A percentile compares a stretch with the other conserved stretches of the same genome.
Evolutionary conservation across 805 yeast species (phyloP).

Genomic region (Komagataella pseudopastoris): DNA sequence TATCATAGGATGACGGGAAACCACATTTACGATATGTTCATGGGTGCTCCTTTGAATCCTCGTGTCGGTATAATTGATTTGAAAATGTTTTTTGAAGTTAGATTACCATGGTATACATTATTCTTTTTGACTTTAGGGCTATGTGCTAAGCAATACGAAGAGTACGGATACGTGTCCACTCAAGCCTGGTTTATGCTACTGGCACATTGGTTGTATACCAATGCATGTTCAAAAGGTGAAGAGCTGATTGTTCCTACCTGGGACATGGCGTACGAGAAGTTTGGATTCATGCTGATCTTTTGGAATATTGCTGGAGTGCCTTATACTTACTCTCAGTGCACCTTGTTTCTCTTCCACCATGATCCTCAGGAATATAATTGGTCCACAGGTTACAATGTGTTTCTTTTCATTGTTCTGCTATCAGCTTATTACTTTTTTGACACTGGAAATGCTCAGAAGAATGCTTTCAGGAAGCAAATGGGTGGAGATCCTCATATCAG

Average conservation of each 20-base stretch:
- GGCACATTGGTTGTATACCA: conserved; percentile 91
- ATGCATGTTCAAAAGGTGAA: conserved; percentile 96
- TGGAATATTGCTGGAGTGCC: conserved; percentile 99
- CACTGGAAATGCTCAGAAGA: conserved; percentile 91
- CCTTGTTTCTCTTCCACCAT: conserved; percentile 71
- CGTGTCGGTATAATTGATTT: conserved; percentile 84
- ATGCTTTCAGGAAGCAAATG: conserved; percentile 71
- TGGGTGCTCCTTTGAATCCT: conserved; percentile 98
- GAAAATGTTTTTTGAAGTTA: conserved; percentile 95
- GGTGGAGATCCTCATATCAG: conserved; percentile 69
- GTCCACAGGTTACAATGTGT: conserved; percentile 45
- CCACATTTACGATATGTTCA: conserved; percentile 78
- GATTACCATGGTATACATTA: conserved; percentile 92
- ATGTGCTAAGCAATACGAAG: conserved; percentile 67
- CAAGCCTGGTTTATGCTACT: conserved; percentile 61
- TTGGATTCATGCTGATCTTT: conserved; percentile 97
- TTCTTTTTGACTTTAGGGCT: conserved; percentile 67
- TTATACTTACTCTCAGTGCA: conserved; percentile 91
- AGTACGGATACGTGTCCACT: conserved; percentile 65
- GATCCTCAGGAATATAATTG: conserved; percentile 73
- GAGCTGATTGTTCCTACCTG: conserved; percentile 95
- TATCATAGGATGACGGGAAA: conserved; percentile 89
- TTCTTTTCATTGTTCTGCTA: conserved; percentile 42
- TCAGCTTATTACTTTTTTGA: conserved; percentile 86
- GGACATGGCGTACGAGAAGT: conserved; percentile 99